A percentile compares a stretch with the other conserved stretches of the same genome.
Conservation (phyloP, 495 filamentous ascomycete species). For the Geoglossum glabrum region DNA sequence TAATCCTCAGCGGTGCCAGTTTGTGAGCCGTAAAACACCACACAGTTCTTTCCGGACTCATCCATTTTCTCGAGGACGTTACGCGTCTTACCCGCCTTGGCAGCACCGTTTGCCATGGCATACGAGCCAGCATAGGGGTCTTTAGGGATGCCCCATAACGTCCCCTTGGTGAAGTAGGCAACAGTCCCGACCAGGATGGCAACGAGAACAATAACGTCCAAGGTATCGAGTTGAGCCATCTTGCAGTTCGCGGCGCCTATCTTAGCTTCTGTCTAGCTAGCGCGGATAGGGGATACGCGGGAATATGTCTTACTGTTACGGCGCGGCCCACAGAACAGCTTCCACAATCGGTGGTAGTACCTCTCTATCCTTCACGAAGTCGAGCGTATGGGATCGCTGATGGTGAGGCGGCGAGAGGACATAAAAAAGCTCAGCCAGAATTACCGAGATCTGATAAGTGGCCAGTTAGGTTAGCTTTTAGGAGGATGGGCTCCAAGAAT, state of each 20-base stretch:
- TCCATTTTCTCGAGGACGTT: conserved; percentile 94
- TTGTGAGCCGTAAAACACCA: conserved; percentile 96
- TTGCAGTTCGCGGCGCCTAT: conserved; percentile 6
- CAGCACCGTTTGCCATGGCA: conserved; percentile 40
- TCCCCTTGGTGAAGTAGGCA: conserved; percentile 95
- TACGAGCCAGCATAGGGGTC: conserved; percentile 68
- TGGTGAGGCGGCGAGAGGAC: not conserved
- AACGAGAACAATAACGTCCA: conserved; percentile 81
- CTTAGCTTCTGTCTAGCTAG: not conserved
- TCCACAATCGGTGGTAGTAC: not conserved
- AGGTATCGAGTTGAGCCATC: conserved; percentile 92
- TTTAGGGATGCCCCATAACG: conserved; percentile 69
- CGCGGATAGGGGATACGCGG: not conserved
- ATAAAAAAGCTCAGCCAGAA: not conserved
- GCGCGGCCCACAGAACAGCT: not conserved
- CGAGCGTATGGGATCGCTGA: not conserved
- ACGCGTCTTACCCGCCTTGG: conserved; percentile 69
- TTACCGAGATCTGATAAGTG: not conserved
- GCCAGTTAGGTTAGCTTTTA: not conserved
- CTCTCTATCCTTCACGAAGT: not conserved
- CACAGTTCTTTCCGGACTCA: conserved; percentile 85
- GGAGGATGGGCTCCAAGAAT: not conserved
- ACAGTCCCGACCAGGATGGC: conserved; percentile 67
- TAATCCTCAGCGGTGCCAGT: conserved; percentile 98
- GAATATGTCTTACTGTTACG: not conserved